phyloP scores from a whole-genome alignment of 768 basidiomycete species.

The Dacryopinax spathularia region DNA sequence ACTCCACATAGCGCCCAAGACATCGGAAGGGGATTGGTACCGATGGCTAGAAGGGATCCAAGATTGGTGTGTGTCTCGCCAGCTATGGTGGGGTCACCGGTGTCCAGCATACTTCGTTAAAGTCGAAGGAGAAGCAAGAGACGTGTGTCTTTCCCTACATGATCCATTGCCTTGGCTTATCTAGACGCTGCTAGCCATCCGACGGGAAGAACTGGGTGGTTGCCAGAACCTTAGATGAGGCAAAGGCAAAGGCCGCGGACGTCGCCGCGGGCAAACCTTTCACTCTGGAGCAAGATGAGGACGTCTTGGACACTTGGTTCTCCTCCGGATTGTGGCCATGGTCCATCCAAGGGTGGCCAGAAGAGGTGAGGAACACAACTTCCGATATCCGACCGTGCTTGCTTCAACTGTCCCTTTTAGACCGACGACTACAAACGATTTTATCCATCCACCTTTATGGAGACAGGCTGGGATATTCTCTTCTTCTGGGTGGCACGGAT shows the following conservation, averaged over 20 bases:
- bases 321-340: constrained; percentile 96
- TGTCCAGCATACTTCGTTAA: constrained; percentile 86
- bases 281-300: constrained; percentile 80
- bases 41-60: constrained; percentile 90
- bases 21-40: constrained; percentile 88
- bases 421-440: constrained; percentile 64
- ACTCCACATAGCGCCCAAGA: constrained; percentile 64
- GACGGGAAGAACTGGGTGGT: constrained; percentile 86
- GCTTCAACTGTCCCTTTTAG: constrained; percentile 26
- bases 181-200: constrained; percentile 29
- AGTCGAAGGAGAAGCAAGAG: constrained; percentile 59
- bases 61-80: constrained; percentile 98
- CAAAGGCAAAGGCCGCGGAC: constrained; percentile 53
- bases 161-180: not conserved
- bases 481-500: constrained; percentile 99
- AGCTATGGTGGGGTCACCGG: constrained; percentile 98
- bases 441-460: constrained; percentile 81
- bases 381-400: not conserved
- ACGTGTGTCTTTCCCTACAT: constrained; percentile 32
- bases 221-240: constrained; percentile 64
- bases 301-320: constrained; percentile 99
- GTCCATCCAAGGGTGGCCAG: constrained; percentile 94
- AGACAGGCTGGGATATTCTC: constrained; percentile 99
- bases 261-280: constrained; percentile 56
- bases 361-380: constrained; percentile 39